Base-by-base conservation (phyloP, 768 basidiomycete genomes). In the Agrocybe pediades region DNA sequence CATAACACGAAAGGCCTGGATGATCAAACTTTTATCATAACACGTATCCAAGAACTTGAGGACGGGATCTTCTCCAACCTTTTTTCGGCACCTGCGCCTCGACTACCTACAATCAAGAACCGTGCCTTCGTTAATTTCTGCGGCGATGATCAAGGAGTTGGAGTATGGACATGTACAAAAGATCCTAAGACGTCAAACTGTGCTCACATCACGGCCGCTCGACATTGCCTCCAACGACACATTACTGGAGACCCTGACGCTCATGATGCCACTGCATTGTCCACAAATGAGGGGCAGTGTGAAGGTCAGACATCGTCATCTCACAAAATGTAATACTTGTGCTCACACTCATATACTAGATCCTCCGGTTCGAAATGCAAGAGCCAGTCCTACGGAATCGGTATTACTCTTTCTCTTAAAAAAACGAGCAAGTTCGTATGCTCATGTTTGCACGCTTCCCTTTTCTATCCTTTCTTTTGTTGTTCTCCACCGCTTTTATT, bases 121-220 rank as follows among this genome's bases (percentile, higher is more conserved):
- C 44, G 61, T 8, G 58, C 52, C 0, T 42, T 59, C 8, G 58
- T 62, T 16, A 43, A 54, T n/a, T 56, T 53, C n/a, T 16, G 40
- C 19, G 58, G 58, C 0, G 42, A 55, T 21, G 51, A 59, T 8
- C 46, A 11, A 2, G 55, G 55, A 6, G 46, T 41, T 2, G 61
- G 55, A 9, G 41, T 30, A 7, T 59, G 60, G 61, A 30, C 26
- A n/a, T 62, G 61, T 24, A 41, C 55, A 2, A 59, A 46, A 45
- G 55, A 62, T 19, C 1, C 33, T 26, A 41, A 19, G n/a, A 43
- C 48, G 1, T 45, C 19, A 15, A 41, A 33, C 19, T 62, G 61
- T 17, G 13, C 33, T 1, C 61, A 62, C 33, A 51, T 55, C 15
- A 30, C 30, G 2, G 9, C 23, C 17, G 58, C 58, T 2, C 49